Percentiles rank a stretch among this genome's conserved stretches.
These are phyloP conservation scores for Phytophthora quininea DNA, from an alignment of 352 stramenopile genomes.

Conservation along the genomic window DNA sequence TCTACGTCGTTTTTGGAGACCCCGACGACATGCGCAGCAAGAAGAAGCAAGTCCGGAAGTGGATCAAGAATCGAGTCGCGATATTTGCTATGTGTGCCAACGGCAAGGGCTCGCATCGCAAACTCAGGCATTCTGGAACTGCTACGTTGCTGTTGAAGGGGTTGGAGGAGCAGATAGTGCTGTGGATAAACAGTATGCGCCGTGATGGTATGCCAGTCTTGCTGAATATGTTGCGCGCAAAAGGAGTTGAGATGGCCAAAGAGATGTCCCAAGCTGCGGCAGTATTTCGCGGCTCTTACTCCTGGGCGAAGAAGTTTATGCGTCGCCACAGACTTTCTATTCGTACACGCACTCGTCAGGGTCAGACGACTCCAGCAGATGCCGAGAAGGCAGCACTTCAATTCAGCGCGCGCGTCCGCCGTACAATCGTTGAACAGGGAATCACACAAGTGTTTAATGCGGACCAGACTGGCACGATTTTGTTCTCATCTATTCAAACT, in stretches of 20 bases:
- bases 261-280: background rate
- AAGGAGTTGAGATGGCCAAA: background rate
- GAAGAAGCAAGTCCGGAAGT: too few relatives aligned
- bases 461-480: conserved; percentile 12
- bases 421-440: conserved; percentile 12
- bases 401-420: conserved; percentile 4
- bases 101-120: too few relatives aligned
- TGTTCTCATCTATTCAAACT: background rate
- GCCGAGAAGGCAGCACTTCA: conserved; percentile 2
- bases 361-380: conserved; percentile 15
- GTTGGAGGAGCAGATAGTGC: background rate
- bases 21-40: too few relatives aligned
- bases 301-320: conserved; percentile 9
- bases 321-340: conserved; percentile 10
- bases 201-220: background rate
- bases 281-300: background rate
- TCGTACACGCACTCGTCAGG: conserved; percentile 8
- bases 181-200: background rate
- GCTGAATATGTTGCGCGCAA: background rate
- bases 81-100: too few relatives aligned
- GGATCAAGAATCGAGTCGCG: too few relatives aligned
- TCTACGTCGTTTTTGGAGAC: too few relatives aligned
- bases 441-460: conserved; percentile 16
- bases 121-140: background rate
- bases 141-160: background rate